Percentiles rank a stretch among this genome's conserved stretches.
phyloP scores from a whole-genome alignment of 352 stramenopile species.

The Phytophthora ramorum region DNA sequence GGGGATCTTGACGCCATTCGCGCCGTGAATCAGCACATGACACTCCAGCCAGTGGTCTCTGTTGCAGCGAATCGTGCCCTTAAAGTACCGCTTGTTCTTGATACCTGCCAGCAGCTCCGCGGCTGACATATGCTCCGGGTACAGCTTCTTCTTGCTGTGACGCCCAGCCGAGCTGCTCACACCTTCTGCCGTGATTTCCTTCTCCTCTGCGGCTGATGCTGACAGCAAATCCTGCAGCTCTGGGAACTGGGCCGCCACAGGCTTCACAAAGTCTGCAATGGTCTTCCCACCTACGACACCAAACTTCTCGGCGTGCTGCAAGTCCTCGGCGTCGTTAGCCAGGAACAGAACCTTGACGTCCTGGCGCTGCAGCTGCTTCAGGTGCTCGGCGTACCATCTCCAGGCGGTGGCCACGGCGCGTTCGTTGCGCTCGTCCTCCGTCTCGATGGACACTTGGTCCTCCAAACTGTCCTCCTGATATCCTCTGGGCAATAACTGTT shows the following conservation, averaged over 20 bases:
- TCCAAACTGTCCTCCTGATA: constrained; percentile 23
- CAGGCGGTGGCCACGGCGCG: constrained; percentile 83
- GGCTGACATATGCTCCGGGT: constrained; percentile 78
- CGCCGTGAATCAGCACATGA: constrained; percentile 79
- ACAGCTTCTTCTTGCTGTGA: constrained; percentile 61
- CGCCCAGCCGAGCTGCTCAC: constrained; percentile 53
- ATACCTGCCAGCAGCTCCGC: constrained; percentile 86
- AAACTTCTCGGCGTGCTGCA: constrained; percentile 48
- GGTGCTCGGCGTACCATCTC: constrained; percentile 77
- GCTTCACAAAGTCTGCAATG: constrained; percentile 67
- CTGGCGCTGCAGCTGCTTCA: constrained; percentile 57
- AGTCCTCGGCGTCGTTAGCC: constrained; percentile 71
- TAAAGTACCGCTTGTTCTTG: constrained; percentile 89
- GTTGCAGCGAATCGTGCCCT: constrained; percentile 91
- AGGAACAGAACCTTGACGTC: constrained; percentile 65
- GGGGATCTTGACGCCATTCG: constrained; percentile 66
- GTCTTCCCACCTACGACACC: constrained; percentile 62
- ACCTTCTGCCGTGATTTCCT: constrained; percentile 36
- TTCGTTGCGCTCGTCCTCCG: constrained; percentile 85
- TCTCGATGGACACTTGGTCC: constrained; percentile 44
- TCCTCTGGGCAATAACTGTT: constrained; percentile 38
- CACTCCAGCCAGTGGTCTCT: constrained; percentile 86
- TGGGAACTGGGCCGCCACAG: constrained; percentile 48
- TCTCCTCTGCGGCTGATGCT: constrained; percentile 39
- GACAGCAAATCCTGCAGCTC: constrained; percentile 72